Evolutionary conservation across 2,329 filamentous ascomycete species (phyloP), one percentile per base, ranked within the genome.

Genomic region (Alternaria novae-zelandiae): DNA sequence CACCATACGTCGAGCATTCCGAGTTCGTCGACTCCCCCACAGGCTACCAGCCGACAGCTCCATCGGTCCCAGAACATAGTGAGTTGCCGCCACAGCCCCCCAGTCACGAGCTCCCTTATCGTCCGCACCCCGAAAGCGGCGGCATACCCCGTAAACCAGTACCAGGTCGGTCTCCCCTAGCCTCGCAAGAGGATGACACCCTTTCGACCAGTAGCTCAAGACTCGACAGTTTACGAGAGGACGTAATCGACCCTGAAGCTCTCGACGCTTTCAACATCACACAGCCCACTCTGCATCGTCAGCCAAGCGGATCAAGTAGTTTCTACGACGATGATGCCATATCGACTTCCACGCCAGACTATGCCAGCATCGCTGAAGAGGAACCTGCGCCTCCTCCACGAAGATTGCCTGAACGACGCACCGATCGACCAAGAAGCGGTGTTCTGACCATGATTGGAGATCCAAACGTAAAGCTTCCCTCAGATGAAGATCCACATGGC

Each of bases 391-490:
- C 63, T 12, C 59, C 50, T 11, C 70, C 70, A 26, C 83, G 82
- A 50, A 84, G 84, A 44, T 55, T 78, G 25, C 75, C 73, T 20
- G 65, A 59, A 80, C 83, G 67, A 78, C 84, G 89, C 90, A 67
- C 88, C 85, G 90, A 93, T 60, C 87, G 87, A 62, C 91, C 91
- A 15, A 87, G 95, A 66, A 91, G 91, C 67, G 94, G 94, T 53
- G 89, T 94, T 7, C 83, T 95, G 76, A 94, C 91, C 76, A 93
- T 91, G 2, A 89, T 94, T 11, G 94, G 93, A 45, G 80, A 83
- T 54, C 81, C 83, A 7, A 82, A 82, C 36, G 71, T 82, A n/a
- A 75, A 75, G 15, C 63, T 68, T 62, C 81, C 79, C 45, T 78
- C 80, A 36, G 81, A 83, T 28, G 72, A 83, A 64, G 82, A 81